Evolutionary conservation across 1,139 yeast genomes (phyloP), one percentile per base, ranked within the genome.

Genomic region (Pichia sp.): DNA sequence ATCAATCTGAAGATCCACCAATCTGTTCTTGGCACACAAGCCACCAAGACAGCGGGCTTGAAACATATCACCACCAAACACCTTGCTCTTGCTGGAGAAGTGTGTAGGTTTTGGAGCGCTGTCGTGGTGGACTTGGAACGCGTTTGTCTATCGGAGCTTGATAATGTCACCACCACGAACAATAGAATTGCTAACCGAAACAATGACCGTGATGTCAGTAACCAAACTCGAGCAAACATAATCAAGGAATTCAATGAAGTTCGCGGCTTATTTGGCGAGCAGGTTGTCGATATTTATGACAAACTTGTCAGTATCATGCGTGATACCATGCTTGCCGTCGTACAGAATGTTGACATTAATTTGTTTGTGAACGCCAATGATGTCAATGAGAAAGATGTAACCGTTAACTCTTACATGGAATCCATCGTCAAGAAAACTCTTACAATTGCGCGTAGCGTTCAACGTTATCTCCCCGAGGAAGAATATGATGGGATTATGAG

Each of bases 11-110:
- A 76, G 41, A 63, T 76, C 5, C 69, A 73, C 5, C 77, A 76
- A 47, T 72, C 85, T 4, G 79, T 83, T 31, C 61, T 83, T 29
- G 82, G 80, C 31, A 88, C 91, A 1, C 86, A 85, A 24, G 93
- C 93, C 0, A 80, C 85, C 1, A 62, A 77, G 43, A 74, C 86
- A 0, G 86, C 88, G 0, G 87, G 86, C 0, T 62, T 83, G 38
- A 77, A 74, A 47, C 87, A 81, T 50, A 82, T 83, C 33, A 78
- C 86, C 5, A 81, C 88, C 2, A 78, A 77, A 47, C 86, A 82
- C 53, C 58, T 83, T 39, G 82, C 88, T 1, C 63, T 82, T 27
- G 74, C 85, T 28, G 74, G 80, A 3, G 87, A 82, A 56, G 72
- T 58, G 50, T 67, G 47, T 25, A 39, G 47, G 24, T 44, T 44